Evolutionary conservation across 2,329 filamentous ascomycete genomes (phyloP).

Genomic region (Penicillium sp.): DNA sequence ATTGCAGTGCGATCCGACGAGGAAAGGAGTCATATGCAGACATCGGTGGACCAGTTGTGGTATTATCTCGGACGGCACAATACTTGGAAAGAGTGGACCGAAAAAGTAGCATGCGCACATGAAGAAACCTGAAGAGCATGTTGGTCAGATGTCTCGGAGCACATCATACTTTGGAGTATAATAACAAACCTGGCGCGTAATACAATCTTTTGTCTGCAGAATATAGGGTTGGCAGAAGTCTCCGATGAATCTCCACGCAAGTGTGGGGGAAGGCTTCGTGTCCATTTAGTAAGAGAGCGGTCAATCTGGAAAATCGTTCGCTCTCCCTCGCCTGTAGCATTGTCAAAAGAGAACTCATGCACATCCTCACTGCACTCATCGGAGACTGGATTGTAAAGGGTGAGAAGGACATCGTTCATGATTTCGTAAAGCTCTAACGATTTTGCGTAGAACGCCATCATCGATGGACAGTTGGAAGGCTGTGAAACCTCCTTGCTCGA

Average conservation of each 20-base stretch:
- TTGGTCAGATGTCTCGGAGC: not conserved
- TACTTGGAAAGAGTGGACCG: conserved; percentile 33
- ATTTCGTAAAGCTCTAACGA: conserved; percentile 37
- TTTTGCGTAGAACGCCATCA: conserved; percentile 33
- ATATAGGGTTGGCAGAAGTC: conserved; percentile 19
- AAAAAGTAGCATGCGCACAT: conserved; percentile 35
- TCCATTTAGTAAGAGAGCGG: conserved; percentile 32
- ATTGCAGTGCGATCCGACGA: conserved; percentile 33
- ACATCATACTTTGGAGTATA: not conserved
- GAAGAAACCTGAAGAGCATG: conserved; percentile 23
- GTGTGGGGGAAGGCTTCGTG: conserved; percentile 29
- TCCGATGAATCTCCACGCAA: conserved; percentile 15
- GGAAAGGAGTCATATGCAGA: conserved; percentile 29
- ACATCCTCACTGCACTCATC: conserved; percentile 28
- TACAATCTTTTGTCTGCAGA: conserved; percentile 34
- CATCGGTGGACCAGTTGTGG: conserved; percentile 17
- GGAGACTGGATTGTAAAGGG: conserved; percentile 26
- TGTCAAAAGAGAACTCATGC: conserved; percentile 30
- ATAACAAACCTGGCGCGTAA: conserved; percentile 30
- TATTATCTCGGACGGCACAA: conserved; percentile 29
- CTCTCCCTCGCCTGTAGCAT: conserved; percentile 23
- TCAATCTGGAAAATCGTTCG: conserved; percentile 36
- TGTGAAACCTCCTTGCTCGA: conserved; percentile 18
- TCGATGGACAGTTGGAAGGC: conserved; percentile 25
- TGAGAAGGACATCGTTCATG: conserved; percentile 34